These are phyloP conservation scores for Claviceps pazoutovae DNA, from an alignment of 2,329 filamentous ascomycete species.

Conservation along the genomic window DNA sequence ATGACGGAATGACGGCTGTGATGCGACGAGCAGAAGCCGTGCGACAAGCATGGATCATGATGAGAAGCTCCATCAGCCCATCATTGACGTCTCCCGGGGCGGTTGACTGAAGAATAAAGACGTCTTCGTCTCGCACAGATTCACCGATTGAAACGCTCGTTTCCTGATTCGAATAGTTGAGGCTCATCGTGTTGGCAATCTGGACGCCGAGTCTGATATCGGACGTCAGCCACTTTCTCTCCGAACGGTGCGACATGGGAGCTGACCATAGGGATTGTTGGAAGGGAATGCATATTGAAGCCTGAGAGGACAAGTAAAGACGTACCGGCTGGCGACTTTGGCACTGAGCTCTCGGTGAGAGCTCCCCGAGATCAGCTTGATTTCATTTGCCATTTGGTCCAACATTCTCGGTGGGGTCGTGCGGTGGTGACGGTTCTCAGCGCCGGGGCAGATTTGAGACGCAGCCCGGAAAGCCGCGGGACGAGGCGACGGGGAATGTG, in stretches of 20 bases:
- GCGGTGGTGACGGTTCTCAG: background rate
- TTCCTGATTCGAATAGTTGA: conserved; percentile 79
- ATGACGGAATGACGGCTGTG: conserved; percentile 90
- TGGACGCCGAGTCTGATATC: conserved; percentile 55
- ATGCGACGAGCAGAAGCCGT: conserved; percentile 65
- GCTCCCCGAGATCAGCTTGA: conserved; percentile 37
- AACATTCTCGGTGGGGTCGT: conserved; percentile 16
- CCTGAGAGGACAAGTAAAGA: background rate
- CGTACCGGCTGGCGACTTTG: conserved; percentile 30
- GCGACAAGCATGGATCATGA: conserved; percentile 90
- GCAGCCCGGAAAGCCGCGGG: background rate
- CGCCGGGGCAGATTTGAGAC: background rate
- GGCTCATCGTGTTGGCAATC: conserved; percentile 63
- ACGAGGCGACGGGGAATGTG: background rate
- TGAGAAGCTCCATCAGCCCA: conserved; percentile 92
- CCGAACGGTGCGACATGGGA: conserved; percentile 5
- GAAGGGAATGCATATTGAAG: background rate
- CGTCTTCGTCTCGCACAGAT: conserved; percentile 92
- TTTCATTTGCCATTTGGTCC: conserved; percentile 37
- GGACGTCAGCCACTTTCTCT: conserved; percentile 11
- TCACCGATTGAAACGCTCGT: conserved; percentile 89
- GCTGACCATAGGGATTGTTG: background rate
- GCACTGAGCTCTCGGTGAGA: conserved; percentile 34
- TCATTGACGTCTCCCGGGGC: conserved; percentile 95
- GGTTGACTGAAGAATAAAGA: conserved; percentile 94